Base-by-base conservation (phyloP, 2,329 filamentous ascomycete species). In the Xylaria sp. region DNA sequence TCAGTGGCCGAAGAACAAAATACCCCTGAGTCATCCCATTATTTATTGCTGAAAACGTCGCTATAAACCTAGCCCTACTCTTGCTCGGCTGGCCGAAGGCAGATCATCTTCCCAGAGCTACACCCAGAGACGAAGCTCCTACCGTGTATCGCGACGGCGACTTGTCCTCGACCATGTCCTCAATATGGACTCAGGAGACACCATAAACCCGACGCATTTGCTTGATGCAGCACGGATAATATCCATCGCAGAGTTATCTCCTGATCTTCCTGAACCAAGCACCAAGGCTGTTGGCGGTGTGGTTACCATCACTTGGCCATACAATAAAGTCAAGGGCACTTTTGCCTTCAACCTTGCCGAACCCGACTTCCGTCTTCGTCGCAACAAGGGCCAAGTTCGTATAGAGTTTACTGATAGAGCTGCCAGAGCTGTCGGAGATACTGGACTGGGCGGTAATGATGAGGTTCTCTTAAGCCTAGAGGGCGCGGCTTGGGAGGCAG, bases 241-340 rank as follows among this genome's bases (percentile, higher is more conserved):
- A 10, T 82, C 88, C 20, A 90, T 91, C 73, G 83, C 89, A 8
- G 82, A 87, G 69, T 82, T 91, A 41, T 78, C 74, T 41, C 87
- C 88, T 6, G 81, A 83, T 9, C 75, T 89, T 6, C 65, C 80
- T 15, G 78, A 84, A 13, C 78, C 79, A 28, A 66, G 76, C 2
- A 78, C 81, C 6, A 82, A 82, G 69, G 82, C 83, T 13, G 81
- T 97, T 39, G 86, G 88, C 67, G 94, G 92, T 48, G 85, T 92
- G 18, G 89, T 98, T 25, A 95, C 94, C 9, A 89, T 98, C 43
- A 90, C 93, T 67, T 98, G 95, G 94, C 95, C 95, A 0, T 98
- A 93, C 80, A 97, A 92, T 72, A 92, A 91, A 25, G 89, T 93
- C 31, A 91, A 88, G 36, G 88, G 87, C 62, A 90, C 90, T 48